Base-by-base conservation (phyloP, 306 rosid genomes). In the Trifolium subterraneum region DNA sequence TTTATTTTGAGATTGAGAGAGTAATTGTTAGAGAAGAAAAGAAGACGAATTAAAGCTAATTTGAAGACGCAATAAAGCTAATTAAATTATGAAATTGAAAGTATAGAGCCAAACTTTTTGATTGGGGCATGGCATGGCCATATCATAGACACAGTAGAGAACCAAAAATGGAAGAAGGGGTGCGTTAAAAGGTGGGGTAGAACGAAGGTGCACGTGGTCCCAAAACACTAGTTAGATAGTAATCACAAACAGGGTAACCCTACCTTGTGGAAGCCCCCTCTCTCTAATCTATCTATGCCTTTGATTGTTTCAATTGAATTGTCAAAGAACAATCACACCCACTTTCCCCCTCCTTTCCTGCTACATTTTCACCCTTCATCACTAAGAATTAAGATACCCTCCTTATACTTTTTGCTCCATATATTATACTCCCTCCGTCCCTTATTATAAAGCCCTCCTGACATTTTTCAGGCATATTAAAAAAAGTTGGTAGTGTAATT, bases 121-220 rank as follows among this genome's bases (percentile, higher is more conserved):
- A 1, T 27, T 14, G 38, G 38, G 20, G 12, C 8, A 42, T 27
- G 70, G 73, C 27, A n/a, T n/a, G n/a, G n/a, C n/a, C n/a, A n/a
- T n/a, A n/a, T n/a, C 38, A 58, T 68, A 76, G 1, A 22, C 25
- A 22, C 38, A 78, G 1, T n/a, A 42, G 63, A 51, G 36, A 71
- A 64, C 83, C 79, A 80, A 68, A 76, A 81, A 76, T 55, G 51
- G 72, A 5, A 50, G 72, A 5, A 72, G 77, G 71, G 84, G 39
- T 55, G 86, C 89, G 71, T 83, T 73, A 65, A 83, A 82, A 87
- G 83, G 76, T 64, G 71, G 76, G 60, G 80, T 77, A 77, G 59
- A 69, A 79, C 74, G 64, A 69, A 77, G 77, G 65, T 48, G 81
- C 73, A 83, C 61, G 86, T 83, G 92, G 92, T 77, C 86, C 87